phyloP scores from a whole-genome alignment of 2,329 filamentous ascomycete genomes.

The Zymoseptoria pseudotritici region DNA sequence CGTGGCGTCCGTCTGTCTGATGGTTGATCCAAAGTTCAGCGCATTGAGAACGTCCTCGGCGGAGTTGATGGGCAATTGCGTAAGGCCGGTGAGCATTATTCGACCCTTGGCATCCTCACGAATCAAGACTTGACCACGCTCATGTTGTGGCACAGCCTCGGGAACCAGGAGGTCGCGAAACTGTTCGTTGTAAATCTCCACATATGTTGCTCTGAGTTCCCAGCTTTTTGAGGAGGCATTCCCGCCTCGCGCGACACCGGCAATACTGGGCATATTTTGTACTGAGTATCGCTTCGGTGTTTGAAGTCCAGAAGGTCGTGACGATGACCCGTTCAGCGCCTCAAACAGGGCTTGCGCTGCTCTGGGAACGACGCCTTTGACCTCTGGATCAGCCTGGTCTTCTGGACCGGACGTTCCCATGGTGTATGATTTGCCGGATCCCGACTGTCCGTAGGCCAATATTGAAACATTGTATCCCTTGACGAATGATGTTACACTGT shows the following conservation, averaged over 20 bases:
- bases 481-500: constrained; percentile 82
- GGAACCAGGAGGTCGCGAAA: constrained; percentile 81
- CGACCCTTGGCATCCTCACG: constrained; percentile 91
- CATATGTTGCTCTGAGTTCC: constrained; percentile 75
- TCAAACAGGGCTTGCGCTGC: constrained; percentile 84
- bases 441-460: constrained; percentile 93
- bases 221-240: constrained; percentile 61
- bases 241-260: constrained; percentile 34
- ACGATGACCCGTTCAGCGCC: constrained; percentile 65
- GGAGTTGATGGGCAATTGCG: constrained; percentile 80
- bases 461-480: constrained; percentile 99
- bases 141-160: constrained; percentile 59
- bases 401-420: constrained; percentile 90
- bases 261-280: constrained; percentile 42
- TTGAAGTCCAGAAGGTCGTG: constrained; percentile 61
- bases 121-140: constrained; percentile 77
- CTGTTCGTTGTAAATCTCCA: constrained; percentile 92
- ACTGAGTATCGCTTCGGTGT: constrained; percentile 73
- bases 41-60: constrained; percentile 85
- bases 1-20: constrained; percentile 93
- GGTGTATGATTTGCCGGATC: constrained; percentile 95
- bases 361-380: constrained; percentile 85
- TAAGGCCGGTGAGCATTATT: constrained; percentile 85
- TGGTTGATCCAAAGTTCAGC: constrained; percentile 84
- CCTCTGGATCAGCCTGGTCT: constrained; percentile 42